These are phyloP conservation scores for Boletus rubescentipes DNA, from an alignment of 768 basidiomycete species.

Conservation along the genomic window DNA sequence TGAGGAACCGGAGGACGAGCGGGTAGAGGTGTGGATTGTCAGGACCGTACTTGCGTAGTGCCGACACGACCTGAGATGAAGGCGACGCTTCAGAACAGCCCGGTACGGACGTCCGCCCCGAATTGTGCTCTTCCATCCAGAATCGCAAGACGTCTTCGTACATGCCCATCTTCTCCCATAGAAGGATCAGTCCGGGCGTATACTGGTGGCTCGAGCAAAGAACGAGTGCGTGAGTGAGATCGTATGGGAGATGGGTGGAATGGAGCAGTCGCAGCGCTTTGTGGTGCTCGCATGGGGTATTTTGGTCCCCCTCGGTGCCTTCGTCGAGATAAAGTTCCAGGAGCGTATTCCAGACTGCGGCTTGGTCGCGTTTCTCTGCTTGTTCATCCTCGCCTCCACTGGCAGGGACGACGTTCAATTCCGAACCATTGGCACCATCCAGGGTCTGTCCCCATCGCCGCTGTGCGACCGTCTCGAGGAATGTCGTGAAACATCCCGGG, in stretches of 20 bases:
- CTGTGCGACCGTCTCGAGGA: conserved; percentile 83
- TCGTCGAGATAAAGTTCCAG: conserved; percentile 85
- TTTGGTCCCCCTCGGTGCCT: conserved; percentile 24
- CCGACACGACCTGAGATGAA: conserved; percentile 56
- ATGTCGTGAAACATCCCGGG: conserved; percentile 75
- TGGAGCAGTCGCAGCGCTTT: conserved; percentile 77
- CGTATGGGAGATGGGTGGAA: conserved; percentile 67
- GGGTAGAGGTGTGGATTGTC: conserved; percentile 77
- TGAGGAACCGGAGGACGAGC: conserved; percentile 86
- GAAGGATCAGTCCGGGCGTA: conserved; percentile 78
- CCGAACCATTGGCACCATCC: conserved; percentile 32
- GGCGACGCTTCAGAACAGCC: conserved; percentile 34
- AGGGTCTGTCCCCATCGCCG: conserved; percentile 79
- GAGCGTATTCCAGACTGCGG: conserved; percentile 93
- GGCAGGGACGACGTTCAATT: conserved; percentile 10
- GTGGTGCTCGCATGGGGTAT: conserved; percentile 19
- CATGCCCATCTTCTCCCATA: conserved; percentile 96
- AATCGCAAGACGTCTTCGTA: conserved; percentile 92
- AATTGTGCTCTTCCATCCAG: conserved; percentile 75
- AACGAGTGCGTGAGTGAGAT: conserved; percentile 90
- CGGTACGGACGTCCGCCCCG: not conserved
- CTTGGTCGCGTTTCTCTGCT: conserved; percentile 64
- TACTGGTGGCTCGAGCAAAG: conserved; percentile 85
- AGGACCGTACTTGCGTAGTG: conserved; percentile 73
- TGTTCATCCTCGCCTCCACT: conserved; percentile 41